These are phyloP conservation scores for Corrigiola litoralis DNA, from an alignment of 179 eudicot genomes.

Conservation along the genomic window DNA sequence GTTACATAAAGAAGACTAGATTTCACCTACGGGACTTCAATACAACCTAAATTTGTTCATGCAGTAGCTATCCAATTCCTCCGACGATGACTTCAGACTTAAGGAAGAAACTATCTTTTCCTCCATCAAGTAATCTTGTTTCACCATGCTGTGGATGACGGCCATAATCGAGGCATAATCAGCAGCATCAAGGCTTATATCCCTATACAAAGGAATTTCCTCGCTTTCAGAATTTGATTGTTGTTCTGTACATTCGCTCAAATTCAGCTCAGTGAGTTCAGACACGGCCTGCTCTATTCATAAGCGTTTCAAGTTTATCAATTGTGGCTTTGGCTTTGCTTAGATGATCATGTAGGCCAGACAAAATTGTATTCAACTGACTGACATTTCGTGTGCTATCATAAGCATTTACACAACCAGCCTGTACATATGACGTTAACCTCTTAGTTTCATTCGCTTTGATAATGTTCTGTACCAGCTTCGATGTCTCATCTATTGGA, in stretches of 20 bases:
- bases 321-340: conserved; percentile 30
- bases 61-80: conserved; percentile 61
- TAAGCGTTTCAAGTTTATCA: conserved; percentile 41
- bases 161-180: conserved; percentile 51
- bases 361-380: conserved; percentile 40
- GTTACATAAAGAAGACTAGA: too few species aligned
- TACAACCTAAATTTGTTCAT: too few species aligned
- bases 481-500: conserved; percentile 37
- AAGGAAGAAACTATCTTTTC: conserved; percentile 47
- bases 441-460: conserved; percentile 44
- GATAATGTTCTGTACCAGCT: conserved; percentile 37
- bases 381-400: conserved; percentile 30
- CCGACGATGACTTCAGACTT: conserved; percentile 36
- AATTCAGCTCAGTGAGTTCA: conserved; percentile 6
- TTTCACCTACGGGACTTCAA: too few species aligned
- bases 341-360: conserved; percentile 19
- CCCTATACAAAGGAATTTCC: background rate
- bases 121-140: conserved; percentile 40
- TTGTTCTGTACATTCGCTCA: background rate
- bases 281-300: conserved; percentile 26
- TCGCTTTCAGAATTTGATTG: background rate
- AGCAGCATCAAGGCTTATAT: conserved; percentile 8
- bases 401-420: conserved; percentile 38
- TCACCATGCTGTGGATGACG: conserved; percentile 58
- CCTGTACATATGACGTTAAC: conserved; percentile 41